Evolutionary conservation across 345 rosid species (phyloP), one percentile per base, ranked within the genome.

Genomic region (Clausena lansium): DNA sequence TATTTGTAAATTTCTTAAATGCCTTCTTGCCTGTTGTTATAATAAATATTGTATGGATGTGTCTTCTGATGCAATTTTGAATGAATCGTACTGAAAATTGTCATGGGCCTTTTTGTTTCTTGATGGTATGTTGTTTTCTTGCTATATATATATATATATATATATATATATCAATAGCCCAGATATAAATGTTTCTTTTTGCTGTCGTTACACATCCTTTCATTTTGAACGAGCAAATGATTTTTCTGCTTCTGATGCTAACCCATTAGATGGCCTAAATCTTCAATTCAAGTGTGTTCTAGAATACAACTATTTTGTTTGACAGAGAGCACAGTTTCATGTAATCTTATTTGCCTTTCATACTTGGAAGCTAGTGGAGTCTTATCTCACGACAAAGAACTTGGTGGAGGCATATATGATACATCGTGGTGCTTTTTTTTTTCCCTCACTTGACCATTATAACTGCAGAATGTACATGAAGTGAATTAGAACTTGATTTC

Each of bases 21-120:
- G 24, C 63, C 11, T 79, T 20, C 47, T 30, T 35, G 24, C 10
- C 32, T 64, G 63, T 64, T 73, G 60, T 67, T 59, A 20, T 75
- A 74, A 69, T 64, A n/a, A 75, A 79, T 77, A 59, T 55, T 19
- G 25, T 69, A 65, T 77, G 70, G 70, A 38, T 17, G 77, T 32
- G 71, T 63, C 66, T 71, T 30, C 36, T 45, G 30, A 47, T 73
- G 80, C 80, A 76, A 68, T 79, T 87, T 78, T 83, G 79, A 64
- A 73, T 81, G 78, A 55, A 68, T 77, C 64, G 24, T 35, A 63
- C 71, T 65, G 72, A 67, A 75, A 70, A 75, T 76, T 35, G 47
- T 77, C 73, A 41, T 10, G 61, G 9, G 7, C 57, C 17, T 58
- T 30, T 64, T 24, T 38, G 78, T 50, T 45, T 60, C 25, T 10